Conservation (phyloP, 768 basidiomycete species). For the Tremella fuciformis region DNA sequence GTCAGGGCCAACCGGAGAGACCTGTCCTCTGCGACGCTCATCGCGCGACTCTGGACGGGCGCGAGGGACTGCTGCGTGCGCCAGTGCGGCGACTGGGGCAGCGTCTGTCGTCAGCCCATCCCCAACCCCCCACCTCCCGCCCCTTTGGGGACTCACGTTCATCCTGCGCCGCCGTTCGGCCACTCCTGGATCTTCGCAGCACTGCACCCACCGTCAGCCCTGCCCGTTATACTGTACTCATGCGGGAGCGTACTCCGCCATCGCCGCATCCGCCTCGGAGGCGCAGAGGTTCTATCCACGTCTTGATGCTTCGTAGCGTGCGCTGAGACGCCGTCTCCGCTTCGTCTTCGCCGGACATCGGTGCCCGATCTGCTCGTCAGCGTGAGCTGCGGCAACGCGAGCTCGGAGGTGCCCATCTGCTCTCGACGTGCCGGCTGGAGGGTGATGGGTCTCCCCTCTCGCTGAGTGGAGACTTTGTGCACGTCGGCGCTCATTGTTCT, state of each 20-base stretch:
- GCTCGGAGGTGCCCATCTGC: too few species aligned
- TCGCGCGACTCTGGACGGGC: constrained; percentile 1
- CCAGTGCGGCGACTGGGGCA: constrained; percentile 1
- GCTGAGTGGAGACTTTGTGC: too few species aligned
- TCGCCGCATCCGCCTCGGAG: not conserved
- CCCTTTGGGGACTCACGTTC: not conserved
- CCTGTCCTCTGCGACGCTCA: not conserved
- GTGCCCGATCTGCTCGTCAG: too few species aligned
- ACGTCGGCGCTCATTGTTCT: too few species aligned
- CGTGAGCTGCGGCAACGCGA: too few species aligned
- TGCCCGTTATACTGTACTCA: not conserved
- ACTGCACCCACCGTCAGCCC: not conserved
- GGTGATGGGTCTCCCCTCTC: too few species aligned
- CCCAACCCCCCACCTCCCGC: too few species aligned
- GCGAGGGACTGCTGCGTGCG: not conserved
- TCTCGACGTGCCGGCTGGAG: too few species aligned
- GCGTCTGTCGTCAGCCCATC: not conserved
- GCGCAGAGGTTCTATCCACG: constrained; percentile 2
- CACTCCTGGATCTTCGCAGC: not conserved
- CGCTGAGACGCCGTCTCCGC: too few species aligned
- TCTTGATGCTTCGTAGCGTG: too few species aligned
- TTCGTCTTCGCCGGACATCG: too few species aligned
- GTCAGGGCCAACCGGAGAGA: constrained; percentile 4
- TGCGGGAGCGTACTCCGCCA: not conserved
- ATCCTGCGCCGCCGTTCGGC: constrained; percentile 2